Percentiles rank a stretch among this genome's conserved stretches.
Conservation (phyloP, 306 rosid genomes). For the Pyrus communis region DNA sequence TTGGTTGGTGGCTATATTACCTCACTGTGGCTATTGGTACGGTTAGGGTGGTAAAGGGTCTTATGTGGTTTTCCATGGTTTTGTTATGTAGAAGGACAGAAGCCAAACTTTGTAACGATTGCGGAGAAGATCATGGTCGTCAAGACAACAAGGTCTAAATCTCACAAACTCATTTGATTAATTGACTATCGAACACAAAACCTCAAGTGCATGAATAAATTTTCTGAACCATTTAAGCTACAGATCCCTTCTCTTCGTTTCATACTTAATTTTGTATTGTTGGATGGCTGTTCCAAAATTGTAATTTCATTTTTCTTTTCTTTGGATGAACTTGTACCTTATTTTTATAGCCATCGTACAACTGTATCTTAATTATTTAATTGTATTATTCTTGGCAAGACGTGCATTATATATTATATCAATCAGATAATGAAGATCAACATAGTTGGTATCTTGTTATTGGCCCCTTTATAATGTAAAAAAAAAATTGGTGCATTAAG, state of each 20-base stretch:
- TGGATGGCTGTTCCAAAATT: background rate
- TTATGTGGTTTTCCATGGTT: constrained; percentile 36
- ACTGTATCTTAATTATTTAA: background rate
- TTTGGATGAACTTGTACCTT: background rate
- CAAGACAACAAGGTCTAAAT: constrained; percentile 29
- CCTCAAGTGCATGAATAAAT: too few species aligned
- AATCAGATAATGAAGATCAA: background rate
- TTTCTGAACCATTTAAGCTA: too few species aligned
- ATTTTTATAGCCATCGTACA: background rate
- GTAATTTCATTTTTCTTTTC: background rate
- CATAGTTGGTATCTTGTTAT: background rate
- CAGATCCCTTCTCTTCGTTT: background rate
- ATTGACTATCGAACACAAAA: background rate
- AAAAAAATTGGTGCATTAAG: background rate
- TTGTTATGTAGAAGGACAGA: constrained; percentile 23
- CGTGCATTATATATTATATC: background rate
- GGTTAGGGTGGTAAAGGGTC: constrained; percentile 40
- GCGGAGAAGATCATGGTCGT: background rate
- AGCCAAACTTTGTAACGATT: background rate
- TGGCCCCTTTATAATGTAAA: background rate
- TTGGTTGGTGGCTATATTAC: constrained; percentile 60
- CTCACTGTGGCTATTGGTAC: constrained; percentile 58
- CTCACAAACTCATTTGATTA: background rate
- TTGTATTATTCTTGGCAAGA: background rate
- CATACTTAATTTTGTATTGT: too few species aligned